These are phyloP conservation scores for Udeniomyces megalosporus DNA, from an alignment of 768 basidiomycete genomes.

Conservation along the genomic window DNA sequence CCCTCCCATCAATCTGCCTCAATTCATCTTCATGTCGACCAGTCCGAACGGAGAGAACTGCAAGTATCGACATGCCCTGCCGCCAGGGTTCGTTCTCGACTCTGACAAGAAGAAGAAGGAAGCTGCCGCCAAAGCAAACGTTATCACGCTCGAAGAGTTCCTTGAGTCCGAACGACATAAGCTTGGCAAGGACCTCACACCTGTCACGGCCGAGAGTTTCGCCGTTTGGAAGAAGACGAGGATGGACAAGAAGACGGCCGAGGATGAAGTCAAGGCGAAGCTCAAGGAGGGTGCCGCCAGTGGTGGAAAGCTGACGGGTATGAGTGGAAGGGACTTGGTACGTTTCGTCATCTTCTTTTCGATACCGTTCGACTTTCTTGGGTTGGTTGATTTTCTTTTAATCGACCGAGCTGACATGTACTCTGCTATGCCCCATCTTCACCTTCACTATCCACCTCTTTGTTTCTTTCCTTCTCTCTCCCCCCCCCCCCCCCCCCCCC, in stretches of 20 bases:
- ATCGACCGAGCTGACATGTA: too few relatives aligned
- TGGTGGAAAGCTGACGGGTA: slow-evolving; percentile 54
- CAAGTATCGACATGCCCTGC: slow-evolving; percentile 87
- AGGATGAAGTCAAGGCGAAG: slow-evolving; percentile 73
- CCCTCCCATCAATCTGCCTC: background rate
- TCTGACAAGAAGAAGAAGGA: slow-evolving; percentile 84
- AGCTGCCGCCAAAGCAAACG: slow-evolving; percentile 63
- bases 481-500: too few relatives aligned
- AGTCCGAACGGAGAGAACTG: slow-evolving; percentile 42
- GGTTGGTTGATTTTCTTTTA: slow-evolving; percentile 8
- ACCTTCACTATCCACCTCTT: background rate
- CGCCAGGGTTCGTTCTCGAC: slow-evolving; percentile 88
- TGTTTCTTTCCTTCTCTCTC: background rate
- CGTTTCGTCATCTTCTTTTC: slow-evolving; percentile 21
- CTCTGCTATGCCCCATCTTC: background rate
- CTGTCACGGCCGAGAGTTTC: slow-evolving; percentile 81
- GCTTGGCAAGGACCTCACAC: slow-evolving; percentile 73
- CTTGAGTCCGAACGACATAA: slow-evolving; percentile 85
- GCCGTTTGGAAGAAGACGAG: slow-evolving; percentile 89
- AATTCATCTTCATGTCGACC: background rate
- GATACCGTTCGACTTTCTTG: background rate
- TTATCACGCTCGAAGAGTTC: slow-evolving; percentile 90
- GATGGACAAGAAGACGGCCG: slow-evolving; percentile 86
- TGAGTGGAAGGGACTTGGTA: slow-evolving; percentile 91
- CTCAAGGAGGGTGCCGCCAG: slow-evolving; percentile 57